A percentile compares a stretch with the other conserved stretches of the same genome.
phyloP scores from a whole-genome alignment of 768 basidiomycete species.

The Ramaria sp. region DNA sequence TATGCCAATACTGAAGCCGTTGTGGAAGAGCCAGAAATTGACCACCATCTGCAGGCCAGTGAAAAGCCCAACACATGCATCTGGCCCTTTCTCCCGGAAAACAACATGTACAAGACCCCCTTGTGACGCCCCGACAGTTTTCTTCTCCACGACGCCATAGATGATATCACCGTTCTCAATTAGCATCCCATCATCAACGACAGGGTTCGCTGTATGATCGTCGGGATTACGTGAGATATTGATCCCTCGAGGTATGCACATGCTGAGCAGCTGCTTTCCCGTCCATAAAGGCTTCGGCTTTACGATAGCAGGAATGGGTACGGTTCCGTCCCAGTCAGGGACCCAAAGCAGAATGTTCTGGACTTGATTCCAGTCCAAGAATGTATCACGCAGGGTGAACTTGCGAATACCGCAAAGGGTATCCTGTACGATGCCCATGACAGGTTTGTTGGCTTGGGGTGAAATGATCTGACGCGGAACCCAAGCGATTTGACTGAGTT shows the following conservation, averaged over 20 bases:
- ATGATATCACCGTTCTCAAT: constrained; percentile 96
- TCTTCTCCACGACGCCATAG: constrained; percentile 94
- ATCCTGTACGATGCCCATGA: constrained; percentile 99
- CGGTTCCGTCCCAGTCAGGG: constrained; percentile 90
- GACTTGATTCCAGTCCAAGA: constrained; percentile 91
- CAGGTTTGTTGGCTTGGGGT: constrained; percentile 98
- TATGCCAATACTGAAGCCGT: constrained; percentile 97
- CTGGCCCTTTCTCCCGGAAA: constrained; percentile 95
- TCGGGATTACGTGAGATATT: constrained; percentile 81
- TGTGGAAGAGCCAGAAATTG: constrained; percentile 98
- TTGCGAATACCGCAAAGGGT: constrained; percentile 96
- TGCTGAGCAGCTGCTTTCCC: constrained; percentile 89
- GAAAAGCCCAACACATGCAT: constrained; percentile 82
- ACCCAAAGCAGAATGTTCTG: constrained; percentile 98
- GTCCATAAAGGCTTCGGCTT: constrained; percentile 98
- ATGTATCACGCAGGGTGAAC: constrained; percentile 90
- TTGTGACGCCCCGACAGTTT: constrained; percentile 93
- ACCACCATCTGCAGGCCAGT: constrained; percentile 91
- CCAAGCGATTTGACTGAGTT: constrained; percentile 97
- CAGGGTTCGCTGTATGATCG: constrained; percentile 67
- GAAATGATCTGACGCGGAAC: constrained; percentile 98
- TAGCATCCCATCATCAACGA: constrained; percentile 88
- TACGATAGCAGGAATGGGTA: constrained; percentile 89
- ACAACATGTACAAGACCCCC: constrained; percentile 94
- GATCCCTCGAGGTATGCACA: constrained; percentile 91